These are phyloP conservation scores for Tylopilus plumbeoviolaceoides DNA, from an alignment of 768 basidiomycete genomes.

Conservation along the genomic window DNA sequence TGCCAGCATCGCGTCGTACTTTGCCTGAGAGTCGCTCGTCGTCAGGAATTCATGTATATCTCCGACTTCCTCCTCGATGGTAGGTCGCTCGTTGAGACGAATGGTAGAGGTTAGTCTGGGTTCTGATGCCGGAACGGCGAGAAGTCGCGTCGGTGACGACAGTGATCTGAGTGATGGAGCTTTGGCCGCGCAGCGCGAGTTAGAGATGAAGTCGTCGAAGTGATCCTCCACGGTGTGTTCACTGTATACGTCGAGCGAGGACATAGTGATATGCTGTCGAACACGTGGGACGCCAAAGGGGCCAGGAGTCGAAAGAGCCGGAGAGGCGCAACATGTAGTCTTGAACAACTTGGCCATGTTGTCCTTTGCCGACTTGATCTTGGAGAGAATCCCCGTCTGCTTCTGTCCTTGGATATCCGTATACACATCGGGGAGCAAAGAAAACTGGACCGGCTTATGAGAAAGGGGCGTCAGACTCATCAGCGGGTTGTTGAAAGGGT, in stretches of 20 bases:
- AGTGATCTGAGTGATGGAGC: background rate
- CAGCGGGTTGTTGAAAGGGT: too few relatives aligned
- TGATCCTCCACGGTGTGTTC: too few relatives aligned
- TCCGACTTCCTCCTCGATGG: background rate
- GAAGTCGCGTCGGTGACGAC: background rate
- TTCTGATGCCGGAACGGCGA: background rate
- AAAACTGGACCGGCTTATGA: too few relatives aligned
- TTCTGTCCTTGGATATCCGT: background rate
- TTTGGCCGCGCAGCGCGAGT: background rate
- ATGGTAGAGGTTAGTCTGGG: background rate
- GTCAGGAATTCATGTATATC: background rate
- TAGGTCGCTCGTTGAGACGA: background rate
- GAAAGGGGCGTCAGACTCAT: too few relatives aligned
- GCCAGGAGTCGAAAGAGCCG: too few relatives aligned
- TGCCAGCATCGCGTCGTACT: slow-evolving; percentile 7
- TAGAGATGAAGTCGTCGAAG: background rate
- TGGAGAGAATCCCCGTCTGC: slow-evolving; percentile 1
- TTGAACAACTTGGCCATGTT: background rate
- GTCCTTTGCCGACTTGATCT: slow-evolving; percentile 5
- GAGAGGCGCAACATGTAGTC: background rate
- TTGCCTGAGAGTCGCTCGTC: slow-evolving; percentile 1
- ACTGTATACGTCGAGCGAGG: background rate
- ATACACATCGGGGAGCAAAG: background rate
- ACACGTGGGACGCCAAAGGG: too few relatives aligned
- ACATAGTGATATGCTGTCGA: background rate